A percentile compares a stretch with the other conserved stretches of the same genome.
Conservation (phyloP, 306 rosid genomes). For the Spatholobus suberectus region DNA sequence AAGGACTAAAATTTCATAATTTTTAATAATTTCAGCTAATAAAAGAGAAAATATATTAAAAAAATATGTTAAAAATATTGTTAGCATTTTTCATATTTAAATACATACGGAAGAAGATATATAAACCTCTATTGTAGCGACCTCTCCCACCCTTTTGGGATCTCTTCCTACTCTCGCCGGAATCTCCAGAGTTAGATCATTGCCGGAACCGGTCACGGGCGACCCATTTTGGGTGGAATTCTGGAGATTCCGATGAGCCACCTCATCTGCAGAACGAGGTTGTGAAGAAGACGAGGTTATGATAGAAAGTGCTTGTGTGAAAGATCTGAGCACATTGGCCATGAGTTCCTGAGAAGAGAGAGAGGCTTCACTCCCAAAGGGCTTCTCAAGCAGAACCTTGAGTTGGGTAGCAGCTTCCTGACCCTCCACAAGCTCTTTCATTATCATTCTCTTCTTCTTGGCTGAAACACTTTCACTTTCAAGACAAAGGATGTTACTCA, state of each 20-base stretch:
- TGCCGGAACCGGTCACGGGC: conserved; percentile 41
- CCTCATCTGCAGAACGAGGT: background rate
- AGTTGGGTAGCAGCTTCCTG: conserved; percentile 52
- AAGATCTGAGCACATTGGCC: conserved; percentile 43
- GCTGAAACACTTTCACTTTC: conserved; percentile 26
- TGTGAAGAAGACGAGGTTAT: background rate
- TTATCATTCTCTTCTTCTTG: conserved; percentile 18
- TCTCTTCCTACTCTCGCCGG: conserved; percentile 32
- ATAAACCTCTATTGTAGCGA: conserved; percentile 70
- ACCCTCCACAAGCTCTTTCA: conserved; percentile 50
- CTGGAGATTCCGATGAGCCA: background rate
- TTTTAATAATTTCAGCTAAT: no score
- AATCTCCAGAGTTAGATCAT: background rate
- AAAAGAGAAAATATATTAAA: no score
- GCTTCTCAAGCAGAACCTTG: conserved; percentile 46
- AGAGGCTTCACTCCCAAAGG: conserved; percentile 6
- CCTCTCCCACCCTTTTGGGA: conserved; percentile 57
- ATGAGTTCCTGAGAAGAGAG: conserved; percentile 46
- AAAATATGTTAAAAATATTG: no score
- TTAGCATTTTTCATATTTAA: no score
- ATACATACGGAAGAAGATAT: background rate
- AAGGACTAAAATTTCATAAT: no score
- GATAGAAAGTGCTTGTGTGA: conserved; percentile 51
- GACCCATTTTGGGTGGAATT: background rate
- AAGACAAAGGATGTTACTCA: background rate